phyloP scores from a whole-genome alignment of 345 rosid species.

The Eucalyptus marginata region DNA sequence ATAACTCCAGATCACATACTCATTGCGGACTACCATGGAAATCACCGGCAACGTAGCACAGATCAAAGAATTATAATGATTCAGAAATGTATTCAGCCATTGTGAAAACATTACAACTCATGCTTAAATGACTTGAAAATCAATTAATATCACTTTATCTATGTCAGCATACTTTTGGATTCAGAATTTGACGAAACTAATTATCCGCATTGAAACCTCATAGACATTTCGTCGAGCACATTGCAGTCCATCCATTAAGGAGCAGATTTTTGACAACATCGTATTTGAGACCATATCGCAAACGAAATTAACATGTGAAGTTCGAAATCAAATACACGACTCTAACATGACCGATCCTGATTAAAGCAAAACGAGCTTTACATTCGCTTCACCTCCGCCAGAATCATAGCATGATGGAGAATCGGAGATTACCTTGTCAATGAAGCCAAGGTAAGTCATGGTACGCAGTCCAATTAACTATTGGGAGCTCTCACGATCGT shows the following conservation, averaged over 20 bases:
- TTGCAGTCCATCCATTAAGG: not conserved
- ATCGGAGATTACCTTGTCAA: not conserved
- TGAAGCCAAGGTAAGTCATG: too few relatives aligned
- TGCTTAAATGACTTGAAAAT: too few relatives aligned
- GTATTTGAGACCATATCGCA: too few relatives aligned
- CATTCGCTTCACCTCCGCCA: not conserved
- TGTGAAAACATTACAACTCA: too few relatives aligned
- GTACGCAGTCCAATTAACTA: too few relatives aligned
- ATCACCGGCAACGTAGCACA: too few relatives aligned
- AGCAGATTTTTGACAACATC: too few relatives aligned
- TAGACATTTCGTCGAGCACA: too few relatives aligned
- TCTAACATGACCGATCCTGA: not conserved
- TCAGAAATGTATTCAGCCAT: not conserved
- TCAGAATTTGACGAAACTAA: not conserved
- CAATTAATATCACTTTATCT: too few relatives aligned
- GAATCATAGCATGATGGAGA: not conserved
- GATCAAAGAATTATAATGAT: not conserved
- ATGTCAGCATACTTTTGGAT: too few relatives aligned
- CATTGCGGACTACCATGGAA: not conserved
- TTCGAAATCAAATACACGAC: too few relatives aligned
- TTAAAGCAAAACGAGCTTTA: not conserved
- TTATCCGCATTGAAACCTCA: not conserved
- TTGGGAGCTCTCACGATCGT: too few relatives aligned
- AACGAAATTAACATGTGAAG: conserved; percentile 2
- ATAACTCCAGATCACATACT: not conserved